These are phyloP conservation scores for Pseudoperonospora humuli DNA, from an alignment of 352 stramenopile species.

Conservation along the genomic window DNA sequence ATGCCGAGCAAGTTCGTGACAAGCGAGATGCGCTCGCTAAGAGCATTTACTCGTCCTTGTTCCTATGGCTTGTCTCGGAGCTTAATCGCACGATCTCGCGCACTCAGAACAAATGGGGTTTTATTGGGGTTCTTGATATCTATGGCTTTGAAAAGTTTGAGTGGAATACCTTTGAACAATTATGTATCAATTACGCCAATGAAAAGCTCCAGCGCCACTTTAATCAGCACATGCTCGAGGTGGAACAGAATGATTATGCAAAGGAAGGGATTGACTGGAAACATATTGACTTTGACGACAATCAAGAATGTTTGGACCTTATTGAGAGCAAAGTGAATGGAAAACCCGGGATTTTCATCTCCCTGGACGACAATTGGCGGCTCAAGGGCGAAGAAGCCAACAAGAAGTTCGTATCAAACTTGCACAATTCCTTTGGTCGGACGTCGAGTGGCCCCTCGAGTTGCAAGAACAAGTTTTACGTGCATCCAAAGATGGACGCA, in stretches of 20 bases:
- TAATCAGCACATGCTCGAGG: conserved; percentile 94
- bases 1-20: conserved; percentile 79
- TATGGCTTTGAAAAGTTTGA: conserved; percentile 97
- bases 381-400: conserved; percentile 91
- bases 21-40: conserved; percentile 89
- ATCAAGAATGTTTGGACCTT: conserved; percentile 89
- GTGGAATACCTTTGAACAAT: conserved; percentile 93
- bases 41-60: conserved; percentile 89
- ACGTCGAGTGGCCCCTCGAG: conserved; percentile 41
- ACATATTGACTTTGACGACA: conserved; percentile 91
- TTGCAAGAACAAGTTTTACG: conserved; percentile 83
- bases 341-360: conserved; percentile 89
- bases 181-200: conserved; percentile 96
- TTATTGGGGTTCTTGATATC: conserved; percentile 96
- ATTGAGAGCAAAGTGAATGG: conserved; percentile 88
- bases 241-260: conserved; percentile 96
- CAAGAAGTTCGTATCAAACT: conserved; percentile 85
- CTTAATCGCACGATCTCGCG: conserved; percentile 87
- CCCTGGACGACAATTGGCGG: conserved; percentile 94
- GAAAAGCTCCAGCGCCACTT: conserved; percentile 92
- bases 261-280: conserved; percentile 93
- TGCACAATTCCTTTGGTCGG: conserved; percentile 78
- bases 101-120: conserved; percentile 76
- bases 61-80: conserved; percentile 86
- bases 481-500: conserved; percentile 88